Evolutionary conservation across 345 rosid genomes (phyloP).

Genomic region (Dipteronia sinensis): DNA sequence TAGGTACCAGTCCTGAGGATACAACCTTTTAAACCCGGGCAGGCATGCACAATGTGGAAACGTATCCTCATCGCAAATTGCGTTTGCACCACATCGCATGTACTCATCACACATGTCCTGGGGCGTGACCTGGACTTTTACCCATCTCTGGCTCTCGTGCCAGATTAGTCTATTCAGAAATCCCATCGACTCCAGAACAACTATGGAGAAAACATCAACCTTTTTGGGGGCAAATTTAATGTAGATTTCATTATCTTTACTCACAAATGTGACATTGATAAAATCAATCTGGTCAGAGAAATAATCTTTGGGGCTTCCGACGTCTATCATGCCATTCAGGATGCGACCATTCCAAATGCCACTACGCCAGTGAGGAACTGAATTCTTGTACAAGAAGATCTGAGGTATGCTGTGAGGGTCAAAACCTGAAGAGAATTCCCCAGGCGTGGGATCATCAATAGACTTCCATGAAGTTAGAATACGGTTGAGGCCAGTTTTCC

Average conservation of each 20-base stretch:
- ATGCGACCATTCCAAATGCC: constrained; percentile 17
- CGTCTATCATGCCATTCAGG: background rate
- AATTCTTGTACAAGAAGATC: background rate
- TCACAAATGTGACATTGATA: background rate
- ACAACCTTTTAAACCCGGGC: constrained; percentile 11
- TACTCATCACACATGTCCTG: constrained; percentile 31
- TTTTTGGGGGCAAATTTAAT: background rate
- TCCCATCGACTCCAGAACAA: constrained; percentile 10
- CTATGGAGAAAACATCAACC: background rate
- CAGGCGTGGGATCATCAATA: background rate
- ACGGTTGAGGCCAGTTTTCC: background rate
- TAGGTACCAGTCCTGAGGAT: background rate
- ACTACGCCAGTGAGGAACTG: constrained; percentile 2
- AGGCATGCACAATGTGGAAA: constrained; percentile 19
- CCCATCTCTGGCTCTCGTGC: constrained; percentile 14
- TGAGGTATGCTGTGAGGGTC: constrained; percentile 10
- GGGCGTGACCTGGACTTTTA: background rate
- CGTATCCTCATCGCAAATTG: background rate
- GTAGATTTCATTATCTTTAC: background rate
- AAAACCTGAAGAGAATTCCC: background rate
- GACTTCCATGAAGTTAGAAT: background rate
- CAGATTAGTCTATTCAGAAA: background rate
- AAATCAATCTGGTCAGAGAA: background rate
- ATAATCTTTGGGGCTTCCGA: background rate
- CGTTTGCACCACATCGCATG: constrained; percentile 15